These are phyloP conservation scores for Globisporangium nodosum DNA, from an alignment of 352 stramenopile genomes.

Conservation along the genomic window DNA sequence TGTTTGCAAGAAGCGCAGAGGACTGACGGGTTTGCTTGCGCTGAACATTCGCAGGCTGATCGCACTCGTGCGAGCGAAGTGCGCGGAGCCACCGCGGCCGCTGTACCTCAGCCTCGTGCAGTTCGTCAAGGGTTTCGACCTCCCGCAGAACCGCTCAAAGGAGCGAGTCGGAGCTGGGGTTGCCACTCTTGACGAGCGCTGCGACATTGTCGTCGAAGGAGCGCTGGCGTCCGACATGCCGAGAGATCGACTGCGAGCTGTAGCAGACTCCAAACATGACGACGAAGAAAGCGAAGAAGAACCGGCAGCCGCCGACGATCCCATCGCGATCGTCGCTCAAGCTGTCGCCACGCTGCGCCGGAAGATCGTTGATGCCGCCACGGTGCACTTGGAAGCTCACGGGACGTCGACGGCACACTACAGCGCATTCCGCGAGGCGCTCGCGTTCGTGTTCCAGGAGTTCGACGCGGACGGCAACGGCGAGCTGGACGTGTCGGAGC, in stretches of 20 bases:
- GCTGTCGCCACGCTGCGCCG: slow-evolving; percentile 30
- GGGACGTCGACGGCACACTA: slow-evolving; percentile 32
- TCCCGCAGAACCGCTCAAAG: slow-evolving; percentile 9
- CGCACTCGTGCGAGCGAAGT: slow-evolving; percentile 45
- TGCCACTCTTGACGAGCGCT: too few relatives aligned
- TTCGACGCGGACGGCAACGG: slow-evolving; percentile 57
- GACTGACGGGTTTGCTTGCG: not conserved
- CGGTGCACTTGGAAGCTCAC: slow-evolving; percentile 17
- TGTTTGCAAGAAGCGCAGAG: not conserved
- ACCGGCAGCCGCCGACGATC: slow-evolving; percentile 19
- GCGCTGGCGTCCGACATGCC: not conserved
- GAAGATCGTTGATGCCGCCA: slow-evolving; percentile 36
- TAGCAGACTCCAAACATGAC: not conserved
- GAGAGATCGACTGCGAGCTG: not conserved
- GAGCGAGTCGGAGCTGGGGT: not conserved
- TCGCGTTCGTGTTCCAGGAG: slow-evolving; percentile 41
- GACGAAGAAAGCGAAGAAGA: not conserved
- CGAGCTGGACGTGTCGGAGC: slow-evolving; percentile 43
- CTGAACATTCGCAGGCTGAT: slow-evolving; percentile 31
- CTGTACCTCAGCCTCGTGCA: slow-evolving; percentile 40
- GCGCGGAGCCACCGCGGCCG: slow-evolving; percentile 23
- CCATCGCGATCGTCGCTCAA: slow-evolving; percentile 14
- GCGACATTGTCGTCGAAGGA: not conserved
- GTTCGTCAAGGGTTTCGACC: slow-evolving; percentile 53
- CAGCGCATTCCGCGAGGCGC: slow-evolving; percentile 41